Evolutionary conservation across 331 rosid species (phyloP), one percentile per base, ranked within the genome.

Genomic region (Phaseolus coccineus): DNA sequence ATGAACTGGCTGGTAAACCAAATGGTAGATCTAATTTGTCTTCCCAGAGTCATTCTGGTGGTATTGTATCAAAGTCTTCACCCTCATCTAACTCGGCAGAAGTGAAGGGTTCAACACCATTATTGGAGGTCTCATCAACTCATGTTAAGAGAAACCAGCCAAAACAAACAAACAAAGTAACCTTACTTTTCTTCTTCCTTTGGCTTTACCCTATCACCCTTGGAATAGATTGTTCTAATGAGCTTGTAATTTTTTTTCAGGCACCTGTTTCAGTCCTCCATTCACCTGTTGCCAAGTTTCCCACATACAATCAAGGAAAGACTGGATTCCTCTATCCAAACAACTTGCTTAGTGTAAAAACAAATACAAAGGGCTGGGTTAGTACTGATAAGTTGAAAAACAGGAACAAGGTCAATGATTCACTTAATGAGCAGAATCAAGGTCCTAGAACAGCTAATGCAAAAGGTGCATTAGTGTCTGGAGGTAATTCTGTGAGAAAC

Each of bases 161-260:
- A 65, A 90, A 88, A 61, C 84, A 88, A 64, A 74, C 79, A 50
- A 90, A 88, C 81, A 88, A 89, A 94, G 97, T 89, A 81, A 64
- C 33, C 33, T 4, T n/a, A 5, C n/a, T 52, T 30, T 14, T 81
- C 11, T 46, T 78, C 27, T 47, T 56, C 35, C 50, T 25, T 70
- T 59, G 52, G 14, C 25, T 53, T 31, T 79, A 27, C 66, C 19
- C 19, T 25, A 25, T 24, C 63, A 46, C 61, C 28, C 81, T 69
- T 37, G 14, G 52, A 67, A 68, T 57, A 30, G 31, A 71, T 68
- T 67, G 44, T 77, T 83, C 73, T 84, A 66, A 80, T 67, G 67
- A 62, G 52, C 50, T 72, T 80, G 25, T 68, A 16, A 30, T 85
- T 81, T 44, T 31, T 58, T 81, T 85, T 58, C 85, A 87, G 96